Percentiles rank a stretch among this genome's conserved stretches.
Conservation (phyloP, 2,329 filamentous ascomycete genomes). For the Hymenoscyphus scutula region DNA sequence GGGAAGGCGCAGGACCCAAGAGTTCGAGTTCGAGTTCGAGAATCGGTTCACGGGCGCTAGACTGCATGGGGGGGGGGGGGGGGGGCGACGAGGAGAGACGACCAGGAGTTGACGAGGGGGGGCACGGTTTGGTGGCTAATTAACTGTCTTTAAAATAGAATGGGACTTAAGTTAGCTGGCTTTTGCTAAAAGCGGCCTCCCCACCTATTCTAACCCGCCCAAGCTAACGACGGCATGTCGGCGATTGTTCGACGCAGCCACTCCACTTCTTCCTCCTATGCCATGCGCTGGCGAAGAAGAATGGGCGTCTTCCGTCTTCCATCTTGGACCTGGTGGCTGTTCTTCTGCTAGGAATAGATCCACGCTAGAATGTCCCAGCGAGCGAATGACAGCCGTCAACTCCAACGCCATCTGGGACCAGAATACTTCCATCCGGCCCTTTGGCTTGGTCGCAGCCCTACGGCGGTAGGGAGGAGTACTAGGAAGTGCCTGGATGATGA, state of each 20-base stretch:
- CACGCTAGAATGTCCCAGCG: conserved; percentile 19
- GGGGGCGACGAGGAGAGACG: too few species aligned
- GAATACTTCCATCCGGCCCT: conserved; percentile 5
- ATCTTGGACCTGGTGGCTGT: background rate
- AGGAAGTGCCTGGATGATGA: background rate
- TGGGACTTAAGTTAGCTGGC: conserved; percentile 19
- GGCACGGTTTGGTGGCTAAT: conserved; percentile 24
- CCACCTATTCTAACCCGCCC: conserved; percentile 26
- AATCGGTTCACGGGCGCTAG: conserved; percentile 13
- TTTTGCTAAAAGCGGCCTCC: conserved; percentile 8
- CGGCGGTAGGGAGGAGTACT: too few species aligned
- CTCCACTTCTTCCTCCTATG: background rate
- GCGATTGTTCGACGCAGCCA: background rate
- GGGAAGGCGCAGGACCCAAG: conserved; percentile 5
- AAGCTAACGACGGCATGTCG: conserved; percentile 11
- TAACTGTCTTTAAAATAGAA: conserved; percentile 29
- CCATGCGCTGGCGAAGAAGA: background rate
- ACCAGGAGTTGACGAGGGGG: background rate
- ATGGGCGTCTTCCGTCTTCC: background rate
- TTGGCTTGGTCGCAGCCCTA: background rate
- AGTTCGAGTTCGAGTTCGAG: too few species aligned
- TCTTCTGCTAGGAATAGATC: conserved; percentile 28
- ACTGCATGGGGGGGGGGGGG: conserved; percentile 6
- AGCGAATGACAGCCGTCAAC: conserved; percentile 1
- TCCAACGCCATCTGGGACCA: background rate